Base-by-base conservation (phyloP, 208 protist genomes). In the Trypanosoma caninum region DNA sequence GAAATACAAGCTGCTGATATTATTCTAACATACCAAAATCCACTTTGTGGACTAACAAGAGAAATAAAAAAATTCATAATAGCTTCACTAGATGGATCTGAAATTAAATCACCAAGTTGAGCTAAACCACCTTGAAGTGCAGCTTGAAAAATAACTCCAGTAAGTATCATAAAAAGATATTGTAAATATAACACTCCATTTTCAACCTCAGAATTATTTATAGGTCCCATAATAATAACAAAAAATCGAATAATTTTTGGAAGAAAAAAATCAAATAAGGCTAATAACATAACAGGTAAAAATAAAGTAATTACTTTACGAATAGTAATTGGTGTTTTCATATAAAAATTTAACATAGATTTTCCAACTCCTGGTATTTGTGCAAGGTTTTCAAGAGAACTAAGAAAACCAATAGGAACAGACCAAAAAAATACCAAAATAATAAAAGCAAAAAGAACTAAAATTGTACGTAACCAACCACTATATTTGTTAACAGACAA, bases 81-180 rank as follows among this genome's bases (percentile, higher is more conserved):
- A 25, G 58, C 54, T 30, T 80, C 72, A 25, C 69, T 47, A 23
- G 81, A 69, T 3, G 64, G 42, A 0, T 74, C 50, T 0, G 55
- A 37, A 35, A 90, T 53, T 5, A 89, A 23, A 57, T 80, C 68
- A 1, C 65, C 65, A 6, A 90, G 44, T 56, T 89, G 74, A 11
- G 54, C 66, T 31, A 89, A 27, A 38, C 79, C 70, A 23, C 84
- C 84, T 42, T 94, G 88, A 41, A 94, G 76, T 33, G 84, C 79
- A 10, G 84, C 84, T 60, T 94, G 88, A 46, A 89, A 87, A 31
- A 94, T 74, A 27, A 94, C 84, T 47, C 75, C 84, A 10, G 88
- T 89, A 38, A 94, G 71, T 22, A 94, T 76, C 88, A 91, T 94
- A 67, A 91, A 94, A 44, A 87, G 25, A 72, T 89, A 91, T 69